Evolutionary conservation across 2,329 filamentous ascomycete species (phyloP).

Genomic region (Fusarium illudens): DNA sequence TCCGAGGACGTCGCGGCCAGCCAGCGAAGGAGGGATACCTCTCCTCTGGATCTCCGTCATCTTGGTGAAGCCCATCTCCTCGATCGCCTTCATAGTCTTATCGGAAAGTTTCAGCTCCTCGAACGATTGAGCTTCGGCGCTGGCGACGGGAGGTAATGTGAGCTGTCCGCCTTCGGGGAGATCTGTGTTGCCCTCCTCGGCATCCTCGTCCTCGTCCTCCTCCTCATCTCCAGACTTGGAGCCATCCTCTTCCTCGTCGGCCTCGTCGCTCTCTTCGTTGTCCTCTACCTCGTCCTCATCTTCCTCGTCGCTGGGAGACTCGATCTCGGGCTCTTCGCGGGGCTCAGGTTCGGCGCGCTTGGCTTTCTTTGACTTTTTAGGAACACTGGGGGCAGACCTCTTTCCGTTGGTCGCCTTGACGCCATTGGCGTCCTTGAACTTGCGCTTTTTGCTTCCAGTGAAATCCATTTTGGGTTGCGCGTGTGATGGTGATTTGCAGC

Average conservation of each 20-base stretch:
- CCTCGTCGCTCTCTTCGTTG: slow-evolving; percentile 39
- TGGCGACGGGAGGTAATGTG: slow-evolving; percentile 62
- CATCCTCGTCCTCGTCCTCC: slow-evolving; percentile 40
- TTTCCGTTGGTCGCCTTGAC: slow-evolving; percentile 39
- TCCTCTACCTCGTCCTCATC: slow-evolving; percentile 43
- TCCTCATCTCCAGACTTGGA: slow-evolving; percentile 41
- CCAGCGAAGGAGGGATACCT: slow-evolving; percentile 86
- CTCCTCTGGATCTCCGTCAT: slow-evolving; percentile 96
- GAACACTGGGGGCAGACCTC: slow-evolving; percentile 35
- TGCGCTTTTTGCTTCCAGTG: slow-evolving; percentile 55
- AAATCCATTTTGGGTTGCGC: slow-evolving; percentile 46
- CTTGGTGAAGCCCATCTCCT: slow-evolving; percentile 90
- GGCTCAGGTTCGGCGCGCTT: slow-evolving; percentile 48
- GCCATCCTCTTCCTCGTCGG: slow-evolving; percentile 44
- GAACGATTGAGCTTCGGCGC: slow-evolving; percentile 74
- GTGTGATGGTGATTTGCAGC: slow-evolving; percentile 14
- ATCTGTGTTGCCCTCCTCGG: slow-evolving; percentile 45
- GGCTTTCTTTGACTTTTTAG: slow-evolving; percentile 54
- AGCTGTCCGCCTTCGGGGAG: slow-evolving; percentile 50
- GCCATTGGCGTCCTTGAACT: slow-evolving; percentile 49
- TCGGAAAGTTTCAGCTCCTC: slow-evolving; percentile 85
- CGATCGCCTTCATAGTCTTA: slow-evolving; percentile 86
- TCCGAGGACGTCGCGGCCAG: slow-evolving; percentile 90
- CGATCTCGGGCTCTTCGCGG: slow-evolving; percentile 38
- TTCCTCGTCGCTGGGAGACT: slow-evolving; percentile 41